These are phyloP conservation scores for Podosphaera xanthii DNA, from an alignment of 2,329 filamentous ascomycete species.

Conservation along the genomic window DNA sequence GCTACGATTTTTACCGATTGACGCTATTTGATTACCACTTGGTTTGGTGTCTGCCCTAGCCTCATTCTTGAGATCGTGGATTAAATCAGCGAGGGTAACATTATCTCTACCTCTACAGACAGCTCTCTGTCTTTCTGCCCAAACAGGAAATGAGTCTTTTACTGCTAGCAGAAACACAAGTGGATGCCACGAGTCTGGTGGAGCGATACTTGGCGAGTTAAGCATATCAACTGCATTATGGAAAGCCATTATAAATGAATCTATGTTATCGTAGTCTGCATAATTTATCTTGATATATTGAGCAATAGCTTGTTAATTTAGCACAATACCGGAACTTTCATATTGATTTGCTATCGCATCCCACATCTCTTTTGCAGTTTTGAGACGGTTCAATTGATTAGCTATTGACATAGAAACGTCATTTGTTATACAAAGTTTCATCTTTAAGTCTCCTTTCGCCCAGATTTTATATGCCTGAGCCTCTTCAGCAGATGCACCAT, in stretches of 20 bases:
- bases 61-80: background rate
- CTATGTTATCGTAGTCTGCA: background rate
- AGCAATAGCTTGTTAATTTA: background rate
- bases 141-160: background rate
- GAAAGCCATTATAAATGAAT: background rate
- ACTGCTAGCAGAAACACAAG: background rate
- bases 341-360: background rate
- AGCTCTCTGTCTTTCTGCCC: constrained; percentile 1
- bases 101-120: background rate
- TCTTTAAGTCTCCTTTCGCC: background rate
- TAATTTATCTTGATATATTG: background rate
- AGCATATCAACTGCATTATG: background rate
- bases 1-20: background rate
- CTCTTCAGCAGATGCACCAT: background rate
- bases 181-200: background rate
- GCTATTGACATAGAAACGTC: background rate
- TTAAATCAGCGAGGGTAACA: background rate
- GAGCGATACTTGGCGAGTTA: background rate
- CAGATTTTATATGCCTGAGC: background rate
- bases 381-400: background rate
- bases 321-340: background rate
- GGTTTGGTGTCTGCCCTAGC: background rate
- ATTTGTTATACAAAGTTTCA: background rate
- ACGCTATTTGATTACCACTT: background rate
- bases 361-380: background rate